Base-by-base conservation (phyloP, 305 asterid species). In the Fraxinus velutina region DNA sequence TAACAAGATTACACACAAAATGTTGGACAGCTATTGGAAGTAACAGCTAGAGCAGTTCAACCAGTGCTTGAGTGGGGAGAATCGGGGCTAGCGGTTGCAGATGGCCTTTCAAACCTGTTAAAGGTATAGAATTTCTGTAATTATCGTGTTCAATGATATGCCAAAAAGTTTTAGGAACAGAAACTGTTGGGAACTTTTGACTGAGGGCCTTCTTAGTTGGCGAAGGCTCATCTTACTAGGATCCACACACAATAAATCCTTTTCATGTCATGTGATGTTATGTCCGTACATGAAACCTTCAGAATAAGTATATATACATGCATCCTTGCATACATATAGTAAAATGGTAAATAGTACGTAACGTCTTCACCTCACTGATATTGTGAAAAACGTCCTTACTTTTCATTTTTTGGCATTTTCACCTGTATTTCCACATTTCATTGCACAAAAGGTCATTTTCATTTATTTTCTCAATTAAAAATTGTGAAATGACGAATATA, bases 11-110 rank as follows among this genome's bases (percentile, higher is more conserved):
- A 68, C 32, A 55, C 68, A 2, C 68, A 57, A 57, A 57, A 19
- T 79, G 6, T 81, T 42, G 68, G 47, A 15, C 84, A 89, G 94
- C 91, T 91, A 33, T 80, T 91, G 78, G 94, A 91, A 89, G 92
- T 86, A 79, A 89, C 91, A 77, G 94, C 94, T 30, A 87, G 94
- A 85, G 94, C 94, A 34, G 86, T 91, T 85, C 92, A 88, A 85
- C 94, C 89, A 9, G 89, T 88, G 78, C 91, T 89, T 21, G 88
- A 81, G 81, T 89, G 90, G 92, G 94, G 93, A 82, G 94, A 89
- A 76, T 89, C 94, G 33, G 94, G 94, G 79, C 75, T 84, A 77
- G 80, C 89, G 34, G 89, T 91, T 22, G 93, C 88, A 72, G 93
- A 91, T 82, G 93, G 93, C 75, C 92, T 91, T 42, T 85, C 84